Evolutionary conservation across 2,329 filamentous ascomycete genomes (phyloP).

Genomic region (Calcarisporium arbuscula): DNA sequence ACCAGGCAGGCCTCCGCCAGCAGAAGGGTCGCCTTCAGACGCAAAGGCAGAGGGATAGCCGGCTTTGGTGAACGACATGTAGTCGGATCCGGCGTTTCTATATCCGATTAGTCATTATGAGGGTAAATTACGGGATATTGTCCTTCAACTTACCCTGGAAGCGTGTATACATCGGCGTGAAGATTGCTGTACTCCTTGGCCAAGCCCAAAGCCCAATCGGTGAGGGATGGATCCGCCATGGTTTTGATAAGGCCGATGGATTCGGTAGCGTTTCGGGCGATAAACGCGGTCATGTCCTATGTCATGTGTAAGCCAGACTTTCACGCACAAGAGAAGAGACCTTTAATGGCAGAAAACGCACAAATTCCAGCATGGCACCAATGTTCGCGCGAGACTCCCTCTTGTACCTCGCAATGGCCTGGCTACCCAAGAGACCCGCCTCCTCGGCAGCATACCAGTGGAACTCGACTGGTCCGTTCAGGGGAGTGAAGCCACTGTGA

Average conservation of each 20-base stretch:
- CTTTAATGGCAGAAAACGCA: conserved; percentile 47
- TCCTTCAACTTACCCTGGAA: conserved; percentile 20
- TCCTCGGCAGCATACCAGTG: conserved; percentile 80
- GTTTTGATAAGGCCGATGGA: conserved; percentile 33
- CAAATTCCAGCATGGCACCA: conserved; percentile 65
- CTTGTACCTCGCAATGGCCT: conserved; percentile 64
- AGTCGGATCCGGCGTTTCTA: conserved; percentile 32
- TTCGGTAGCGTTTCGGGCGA: conserved; percentile 30
- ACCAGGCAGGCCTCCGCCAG: conserved; percentile 20
- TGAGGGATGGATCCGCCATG: conserved; percentile 27
- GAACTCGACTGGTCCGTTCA: conserved; percentile 54
- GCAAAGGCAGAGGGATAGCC: conserved; percentile 33
- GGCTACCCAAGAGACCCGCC: conserved; percentile 57
- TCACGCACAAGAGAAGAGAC: conserved; percentile 76
- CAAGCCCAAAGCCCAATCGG: conserved; percentile 26
- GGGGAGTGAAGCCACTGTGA: conserved; percentile 29
- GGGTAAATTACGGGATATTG: neutral
- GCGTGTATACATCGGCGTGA: conserved; percentile 24
- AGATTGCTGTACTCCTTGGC: conserved; percentile 30
- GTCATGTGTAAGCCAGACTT: conserved; percentile 50
- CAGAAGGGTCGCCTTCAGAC: conserved; percentile 28
- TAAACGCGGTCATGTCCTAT: conserved; percentile 33
- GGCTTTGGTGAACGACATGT: conserved; percentile 33
- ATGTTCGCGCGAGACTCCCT: conserved; percentile 54
- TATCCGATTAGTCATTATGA: conserved; percentile 1